Conservation (phyloP, 208 protist genomes). For the Strigomonas galati region DNA sequence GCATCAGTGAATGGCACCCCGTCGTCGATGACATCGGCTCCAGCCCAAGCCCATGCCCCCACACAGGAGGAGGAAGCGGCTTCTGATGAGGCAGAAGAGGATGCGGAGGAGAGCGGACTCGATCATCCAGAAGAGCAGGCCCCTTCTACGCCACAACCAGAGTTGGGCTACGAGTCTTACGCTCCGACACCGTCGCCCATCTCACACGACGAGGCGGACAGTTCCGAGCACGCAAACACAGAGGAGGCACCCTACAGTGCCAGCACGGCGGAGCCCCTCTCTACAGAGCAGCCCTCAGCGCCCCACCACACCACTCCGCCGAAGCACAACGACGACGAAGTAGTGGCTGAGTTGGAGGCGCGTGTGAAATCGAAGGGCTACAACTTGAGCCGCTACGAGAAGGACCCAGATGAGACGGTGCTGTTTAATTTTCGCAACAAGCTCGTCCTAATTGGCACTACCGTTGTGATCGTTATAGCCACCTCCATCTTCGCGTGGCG, state of each 20-base stretch:
- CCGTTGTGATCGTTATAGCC: conserved; percentile 14
- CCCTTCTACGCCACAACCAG: too few species aligned
- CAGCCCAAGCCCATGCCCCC: not conserved
- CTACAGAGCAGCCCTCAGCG: too few species aligned
- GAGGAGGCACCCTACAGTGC: too few species aligned
- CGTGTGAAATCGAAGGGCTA: conserved; percentile 18
- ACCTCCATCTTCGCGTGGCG: conserved; percentile 22
- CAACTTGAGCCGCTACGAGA: conserved; percentile 22
- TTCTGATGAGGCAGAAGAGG: not conserved
- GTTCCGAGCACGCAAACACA: too few species aligned
- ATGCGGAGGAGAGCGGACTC: too few species aligned
- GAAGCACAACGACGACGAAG: not conserved
- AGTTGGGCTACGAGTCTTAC: too few species aligned
- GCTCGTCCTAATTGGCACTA: conserved; percentile 17
- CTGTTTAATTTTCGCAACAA: conserved; percentile 16
- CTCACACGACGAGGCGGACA: too few species aligned
- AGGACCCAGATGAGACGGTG: conserved; percentile 15
- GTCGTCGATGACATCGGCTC: too few species aligned
- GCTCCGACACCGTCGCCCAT: too few species aligned
- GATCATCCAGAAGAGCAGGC: too few species aligned
- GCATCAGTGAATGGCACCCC: too few species aligned
- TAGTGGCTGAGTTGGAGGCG: not conserved
- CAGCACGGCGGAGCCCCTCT: too few species aligned
- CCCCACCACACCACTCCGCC: not conserved
- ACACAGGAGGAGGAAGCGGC: not conserved